These are phyloP conservation scores for Erigeron canadensis DNA, from an alignment of 129 eudicot genomes.

Conservation along the genomic window DNA sequence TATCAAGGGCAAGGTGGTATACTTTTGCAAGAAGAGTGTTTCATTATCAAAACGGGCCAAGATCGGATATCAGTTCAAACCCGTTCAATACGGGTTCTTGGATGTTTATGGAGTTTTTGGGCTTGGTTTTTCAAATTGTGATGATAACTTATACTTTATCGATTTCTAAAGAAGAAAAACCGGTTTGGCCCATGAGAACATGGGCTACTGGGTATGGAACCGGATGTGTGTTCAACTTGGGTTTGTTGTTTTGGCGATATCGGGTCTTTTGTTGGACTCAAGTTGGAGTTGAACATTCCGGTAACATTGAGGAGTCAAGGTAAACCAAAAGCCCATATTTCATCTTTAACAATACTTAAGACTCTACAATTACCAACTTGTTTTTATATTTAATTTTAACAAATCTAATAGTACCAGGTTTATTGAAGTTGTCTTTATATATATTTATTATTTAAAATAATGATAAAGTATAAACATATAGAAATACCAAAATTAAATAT, in stretches of 20 bases:
- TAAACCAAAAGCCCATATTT: conserved; percentile 22
- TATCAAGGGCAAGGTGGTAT: conserved; percentile 87
- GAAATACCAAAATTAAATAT: background rate
- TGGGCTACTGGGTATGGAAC: conserved; percentile 83
- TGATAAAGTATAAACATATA: no score
- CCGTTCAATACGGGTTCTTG: conserved; percentile 75
- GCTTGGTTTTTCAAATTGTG: conserved; percentile 54
- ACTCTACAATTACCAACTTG: no score
- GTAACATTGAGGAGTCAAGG: conserved; percentile 62
- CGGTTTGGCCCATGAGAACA: conserved; percentile 95
- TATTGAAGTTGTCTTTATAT: no score
- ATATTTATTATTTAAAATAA: no score
- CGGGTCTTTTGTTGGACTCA: conserved; percentile 39
- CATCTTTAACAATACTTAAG: background rate
- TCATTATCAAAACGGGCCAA: conserved; percentile 81
- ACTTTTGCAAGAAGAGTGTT: conserved; percentile 84
- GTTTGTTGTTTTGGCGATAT: conserved; percentile 59
- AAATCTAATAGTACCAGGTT: no score
- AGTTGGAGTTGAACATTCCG: conserved; percentile 37
- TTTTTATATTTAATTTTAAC: no score
- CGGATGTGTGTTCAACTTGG: conserved; percentile 62
- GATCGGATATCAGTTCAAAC: conserved; percentile 62
- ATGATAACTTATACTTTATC: conserved; percentile 44
- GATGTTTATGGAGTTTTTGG: conserved; percentile 66
- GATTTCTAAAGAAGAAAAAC: conserved; percentile 69